phyloP scores from a whole-genome alignment of 1,284 basidiomycete species.

The Tilletia indica region DNA sequence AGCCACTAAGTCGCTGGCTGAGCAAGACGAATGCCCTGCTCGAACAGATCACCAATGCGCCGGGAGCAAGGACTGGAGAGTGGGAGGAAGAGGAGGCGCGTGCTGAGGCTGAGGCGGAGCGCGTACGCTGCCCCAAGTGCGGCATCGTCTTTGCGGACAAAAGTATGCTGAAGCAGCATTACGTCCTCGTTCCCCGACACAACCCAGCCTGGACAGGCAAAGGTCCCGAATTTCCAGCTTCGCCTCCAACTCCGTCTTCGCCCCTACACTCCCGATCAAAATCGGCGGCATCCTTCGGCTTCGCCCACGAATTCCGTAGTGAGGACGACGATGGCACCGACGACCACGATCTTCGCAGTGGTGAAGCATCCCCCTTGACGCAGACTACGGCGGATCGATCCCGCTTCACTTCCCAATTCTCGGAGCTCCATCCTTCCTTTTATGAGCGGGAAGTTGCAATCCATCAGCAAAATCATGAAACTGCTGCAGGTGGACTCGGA shows the following conservation, averaged over 20 bases:
- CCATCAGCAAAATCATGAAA: background rate
- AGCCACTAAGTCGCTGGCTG: conserved; percentile 7
- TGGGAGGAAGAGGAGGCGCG: conserved; percentile 10
- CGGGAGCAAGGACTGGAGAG: background rate
- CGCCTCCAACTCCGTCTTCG: background rate
- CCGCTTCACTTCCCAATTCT: conserved; percentile 8
- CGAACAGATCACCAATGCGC: conserved; percentile 17
- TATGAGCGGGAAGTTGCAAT: conserved; percentile 3
- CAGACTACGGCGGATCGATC: background rate
- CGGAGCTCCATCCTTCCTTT: conserved; percentile 1
- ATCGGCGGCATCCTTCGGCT: background rate
- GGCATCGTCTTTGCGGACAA: conserved; percentile 2
- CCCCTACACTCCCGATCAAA: background rate
- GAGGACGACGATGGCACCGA: background rate
- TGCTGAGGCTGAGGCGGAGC: background rate
- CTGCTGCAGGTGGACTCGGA: background rate
- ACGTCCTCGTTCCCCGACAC: conserved; percentile 11
- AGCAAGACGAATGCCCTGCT: conserved; percentile 15
- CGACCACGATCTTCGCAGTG: background rate
- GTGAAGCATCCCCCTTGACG: background rate
- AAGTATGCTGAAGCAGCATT: conserved; percentile 10
- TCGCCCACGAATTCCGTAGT: background rate
- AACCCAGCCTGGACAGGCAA: background rate
- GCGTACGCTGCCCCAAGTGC: conserved; percentile 11
- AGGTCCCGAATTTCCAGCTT: background rate